Conservation (phyloP, 805 yeast genomes). For the Metschnikowia cerradonensis region DNA sequence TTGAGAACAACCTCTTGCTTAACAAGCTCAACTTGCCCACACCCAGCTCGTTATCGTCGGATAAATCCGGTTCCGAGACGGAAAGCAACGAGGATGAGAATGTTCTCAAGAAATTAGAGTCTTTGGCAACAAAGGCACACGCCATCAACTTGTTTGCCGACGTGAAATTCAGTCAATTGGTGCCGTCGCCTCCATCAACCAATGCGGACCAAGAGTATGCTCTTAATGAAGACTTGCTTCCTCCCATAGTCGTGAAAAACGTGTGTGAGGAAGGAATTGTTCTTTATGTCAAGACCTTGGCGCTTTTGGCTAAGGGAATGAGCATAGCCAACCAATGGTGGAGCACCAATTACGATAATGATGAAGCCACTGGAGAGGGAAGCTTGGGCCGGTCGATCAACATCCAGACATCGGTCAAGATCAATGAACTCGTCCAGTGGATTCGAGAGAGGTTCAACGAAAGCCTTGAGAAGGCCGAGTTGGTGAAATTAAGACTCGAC, state of each 20-base stretch:
- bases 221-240: constrained; percentile 43
- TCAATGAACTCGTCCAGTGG: constrained; percentile 84
- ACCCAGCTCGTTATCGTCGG: constrained; percentile 23
- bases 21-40: constrained; percentile 32
- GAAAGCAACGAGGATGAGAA: constrained; percentile 26
- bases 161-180: constrained; percentile 79
- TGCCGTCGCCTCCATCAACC: constrained; percentile 65
- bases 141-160: constrained; percentile 88
- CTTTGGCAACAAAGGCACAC: constrained; percentile 83
- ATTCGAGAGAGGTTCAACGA: constrained; percentile 85
- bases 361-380: constrained; percentile 11
- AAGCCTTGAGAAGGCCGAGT: constrained; percentile 83
- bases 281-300: constrained; percentile 77
- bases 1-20: constrained; percentile 33
- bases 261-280: constrained; percentile 84
- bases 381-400: constrained; percentile 14
- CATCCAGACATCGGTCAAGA: constrained; percentile 29
- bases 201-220: constrained; percentile 36
- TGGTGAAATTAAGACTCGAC: constrained; percentile 53
- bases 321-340: constrained; percentile 86
- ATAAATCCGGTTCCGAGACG: constrained; percentile 14
- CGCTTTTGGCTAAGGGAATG: constrained; percentile 84
- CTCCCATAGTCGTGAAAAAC: constrained; percentile 52
- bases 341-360: constrained; percentile 41
- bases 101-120: constrained; percentile 52